Evolutionary conservation across 2,329 filamentous ascomycete genomes (phyloP).

Genomic region (Furcasterigmium sp.): DNA sequence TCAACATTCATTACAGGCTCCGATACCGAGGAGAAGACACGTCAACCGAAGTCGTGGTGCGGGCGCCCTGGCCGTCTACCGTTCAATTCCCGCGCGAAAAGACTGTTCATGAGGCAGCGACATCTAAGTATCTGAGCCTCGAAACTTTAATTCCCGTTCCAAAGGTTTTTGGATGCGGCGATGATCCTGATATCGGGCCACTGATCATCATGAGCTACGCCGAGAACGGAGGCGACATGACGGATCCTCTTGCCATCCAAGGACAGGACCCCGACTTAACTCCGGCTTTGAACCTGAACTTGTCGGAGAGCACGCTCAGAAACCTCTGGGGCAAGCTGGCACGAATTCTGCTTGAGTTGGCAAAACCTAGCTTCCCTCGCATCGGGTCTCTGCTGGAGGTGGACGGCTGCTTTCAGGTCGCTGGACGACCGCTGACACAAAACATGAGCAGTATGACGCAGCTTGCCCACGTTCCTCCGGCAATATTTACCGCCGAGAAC

Average conservation of each 20-base stretch:
- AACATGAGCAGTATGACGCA: neutral
- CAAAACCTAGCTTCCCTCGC: neutral
- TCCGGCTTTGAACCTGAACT: neutral
- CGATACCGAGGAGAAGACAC: constrained; percentile 24
- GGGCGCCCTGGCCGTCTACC: neutral
- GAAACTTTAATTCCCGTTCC: neutral
- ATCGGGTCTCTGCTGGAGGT: neutral
- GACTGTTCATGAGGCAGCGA: neutral
- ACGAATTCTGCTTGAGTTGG: neutral
- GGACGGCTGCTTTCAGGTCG: neutral
- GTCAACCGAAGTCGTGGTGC: constrained; percentile 20
- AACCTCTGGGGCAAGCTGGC: neutral
- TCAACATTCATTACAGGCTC: constrained; percentile 18
- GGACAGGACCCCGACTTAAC: neutral
- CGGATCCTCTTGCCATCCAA: neutral
- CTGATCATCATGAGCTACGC: neutral
- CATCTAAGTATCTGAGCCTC: neutral
- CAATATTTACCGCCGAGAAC: neutral
- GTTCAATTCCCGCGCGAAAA: neutral
- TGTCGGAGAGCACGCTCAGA: neutral
- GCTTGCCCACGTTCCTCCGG: neutral
- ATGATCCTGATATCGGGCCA: neutral
- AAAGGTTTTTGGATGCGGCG: neutral
- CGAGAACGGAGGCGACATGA: neutral
- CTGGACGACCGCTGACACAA: neutral